Base-by-base conservation (phyloP, 805 yeast genomes). In the Ogataea nakhonphanomensis region DNA sequence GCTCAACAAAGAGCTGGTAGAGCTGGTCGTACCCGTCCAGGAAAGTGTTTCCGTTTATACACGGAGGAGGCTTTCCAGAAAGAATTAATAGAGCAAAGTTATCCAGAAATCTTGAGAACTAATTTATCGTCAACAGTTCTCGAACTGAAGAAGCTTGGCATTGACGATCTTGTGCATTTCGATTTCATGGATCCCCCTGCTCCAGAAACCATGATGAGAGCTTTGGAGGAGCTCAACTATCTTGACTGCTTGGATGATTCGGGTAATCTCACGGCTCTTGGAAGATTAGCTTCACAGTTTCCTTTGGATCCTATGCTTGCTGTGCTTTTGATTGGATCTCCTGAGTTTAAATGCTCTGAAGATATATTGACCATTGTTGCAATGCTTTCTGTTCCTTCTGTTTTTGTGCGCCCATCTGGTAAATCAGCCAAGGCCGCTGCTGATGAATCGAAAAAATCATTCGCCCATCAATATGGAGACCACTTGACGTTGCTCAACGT, bases 141-240 rank as follows among this genome's bases (percentile, higher is more conserved):
- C 48, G 95, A 93, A 61, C 73, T 91, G 64, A 93, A 93, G 62
- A 93, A 93, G 65, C 75, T 93, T 49, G 98, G 98, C 10, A 76
- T 91, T 49, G 95, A 93, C 59, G 98, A 91, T 66, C 76, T 91
- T 57, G 99, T 93, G 28, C 98, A 91, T 66, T 91, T 91, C 59
- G 99, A 93, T 62, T 91, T 93, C 60, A 91, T 91, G 95, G 99
- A 91, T 59, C 98, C 99, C 7, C 99, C 99, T 10, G 98, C 98
- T 2, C 99, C 99, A 8, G 99, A 91, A 65, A 93, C 99, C 6
- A 93, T 91, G 99, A 93, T 93, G 99, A 76, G 99, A 61, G 98
- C 98, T 0, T 70, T 91, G 48, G 99, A 91, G 64, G 99, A 91
- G 63, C 73, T 91, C 56, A 90, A 93, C 59, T 93, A 88, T 59